Percentiles rank a stretch among this genome's conserved stretches.
Evolutionary conservation across 2,329 filamentous ascomycete genomes (phyloP).

Genomic region (Aspergillus sp.): DNA sequence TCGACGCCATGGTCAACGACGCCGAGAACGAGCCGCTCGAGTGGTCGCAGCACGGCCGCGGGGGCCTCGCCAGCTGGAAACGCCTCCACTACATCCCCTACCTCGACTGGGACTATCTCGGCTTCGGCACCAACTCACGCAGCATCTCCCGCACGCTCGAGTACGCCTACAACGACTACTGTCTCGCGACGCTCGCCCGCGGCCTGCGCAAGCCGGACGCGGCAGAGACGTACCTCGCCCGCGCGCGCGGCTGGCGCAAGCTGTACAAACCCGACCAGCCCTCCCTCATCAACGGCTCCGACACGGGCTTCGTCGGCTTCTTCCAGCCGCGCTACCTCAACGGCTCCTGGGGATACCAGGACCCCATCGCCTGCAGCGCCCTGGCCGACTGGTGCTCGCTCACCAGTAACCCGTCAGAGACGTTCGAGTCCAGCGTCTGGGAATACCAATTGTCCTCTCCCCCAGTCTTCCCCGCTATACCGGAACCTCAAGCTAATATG

Average conservation of each 20-base stretch:
- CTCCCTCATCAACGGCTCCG: conserved; percentile 54
- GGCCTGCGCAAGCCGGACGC: conserved; percentile 50
- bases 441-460: conserved; percentile 51
- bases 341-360: conserved; percentile 67
- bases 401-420: conserved; percentile 31
- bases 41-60: conserved; percentile 68
- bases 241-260: conserved; percentile 67
- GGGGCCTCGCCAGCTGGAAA: conserved; percentile 71
- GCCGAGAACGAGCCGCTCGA: conserved; percentile 68
- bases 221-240: conserved; percentile 59
- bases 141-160: conserved; percentile 71
- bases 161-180: conserved; percentile 74
- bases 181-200: conserved; percentile 61
- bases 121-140: conserved; percentile 68
- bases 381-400: conserved; percentile 25
- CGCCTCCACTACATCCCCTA: conserved; percentile 67
- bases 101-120: conserved; percentile 65
- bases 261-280: conserved; percentile 63
- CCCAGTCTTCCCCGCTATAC: conserved; percentile 35
- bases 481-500: conserved; percentile 22
- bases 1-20: conserved; percentile 67
- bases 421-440: conserved; percentile 37
- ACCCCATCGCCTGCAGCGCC: conserved; percentile 10
- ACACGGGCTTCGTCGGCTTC: conserved; percentile 70
- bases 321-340: conserved; percentile 70